A percentile compares a stretch with the other conserved stretches of the same genome.
Conservation (phyloP, 345 rosid genomes). For the Bruguiera parviflora region DNA sequence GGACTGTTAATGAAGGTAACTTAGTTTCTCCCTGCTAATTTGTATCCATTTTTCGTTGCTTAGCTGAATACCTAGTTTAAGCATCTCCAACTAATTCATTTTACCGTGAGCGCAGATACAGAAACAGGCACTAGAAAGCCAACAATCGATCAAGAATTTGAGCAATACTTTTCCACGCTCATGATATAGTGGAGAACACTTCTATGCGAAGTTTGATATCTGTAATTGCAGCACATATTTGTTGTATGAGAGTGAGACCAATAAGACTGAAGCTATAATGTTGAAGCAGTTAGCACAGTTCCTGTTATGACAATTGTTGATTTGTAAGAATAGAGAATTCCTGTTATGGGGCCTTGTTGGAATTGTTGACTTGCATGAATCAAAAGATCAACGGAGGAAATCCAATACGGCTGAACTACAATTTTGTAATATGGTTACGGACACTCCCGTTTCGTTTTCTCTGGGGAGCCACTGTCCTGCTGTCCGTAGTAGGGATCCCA, state of each 20-base stretch:
- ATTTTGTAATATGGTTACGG: no score
- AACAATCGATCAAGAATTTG: conserved; percentile 91
- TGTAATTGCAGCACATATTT: not conserved
- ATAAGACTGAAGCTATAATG: not conserved
- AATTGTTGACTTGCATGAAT: not conserved
- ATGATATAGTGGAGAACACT: conserved; percentile 44
- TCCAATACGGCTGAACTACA: no score
- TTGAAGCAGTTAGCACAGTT: not conserved
- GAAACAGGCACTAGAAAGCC: conserved; percentile 45
- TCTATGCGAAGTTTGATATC: not conserved
- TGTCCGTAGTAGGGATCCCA: no score
- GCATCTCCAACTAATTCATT: not conserved
- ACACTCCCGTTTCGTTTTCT: no score
- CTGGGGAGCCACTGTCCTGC: no score
- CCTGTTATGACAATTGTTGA: not conserved
- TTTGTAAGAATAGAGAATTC: not conserved
- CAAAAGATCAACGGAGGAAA: no score
- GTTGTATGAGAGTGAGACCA: not conserved
- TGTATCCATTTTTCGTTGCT: not conserved
- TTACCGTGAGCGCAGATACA: conserved; percentile 41
- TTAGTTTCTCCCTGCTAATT: conserved; percentile 1
- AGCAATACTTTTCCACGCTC: conserved; percentile 75
- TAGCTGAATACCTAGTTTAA: not conserved
- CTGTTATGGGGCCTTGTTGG: not conserved
- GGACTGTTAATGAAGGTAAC: conserved; percentile 62